A percentile compares a stretch with the other conserved stretches of the same genome.
phyloP scores from a whole-genome alignment of 2,329 filamentous ascomycete genomes.

The Penicillium oxalicum region DNA sequence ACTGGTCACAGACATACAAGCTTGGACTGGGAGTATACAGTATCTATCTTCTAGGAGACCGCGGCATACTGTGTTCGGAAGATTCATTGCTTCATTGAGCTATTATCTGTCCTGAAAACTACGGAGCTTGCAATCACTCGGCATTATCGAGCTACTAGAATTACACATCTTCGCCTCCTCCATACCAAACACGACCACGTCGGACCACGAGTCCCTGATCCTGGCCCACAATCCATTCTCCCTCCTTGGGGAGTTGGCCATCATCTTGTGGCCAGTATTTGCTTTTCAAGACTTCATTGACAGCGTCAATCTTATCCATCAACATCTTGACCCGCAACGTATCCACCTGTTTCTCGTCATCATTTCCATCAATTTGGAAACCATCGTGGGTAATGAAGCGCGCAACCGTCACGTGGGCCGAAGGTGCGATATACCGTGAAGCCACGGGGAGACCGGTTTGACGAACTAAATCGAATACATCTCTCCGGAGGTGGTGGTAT shows the following conservation, averaged over 20 bases:
- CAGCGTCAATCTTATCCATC: conserved; percentile 63
- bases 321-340: conserved; percentile 55
- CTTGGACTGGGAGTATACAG: no score
- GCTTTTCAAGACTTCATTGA: conserved; percentile 67
- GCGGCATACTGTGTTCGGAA: no score
- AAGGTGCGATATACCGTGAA: conserved; percentile 81
- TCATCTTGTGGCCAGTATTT: conserved; percentile 60
- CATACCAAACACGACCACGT: conserved; percentile 77
- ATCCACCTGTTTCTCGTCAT: conserved; percentile 26
- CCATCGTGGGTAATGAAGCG: conserved; percentile 67
- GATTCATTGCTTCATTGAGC: no score
- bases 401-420: conserved; percentile 78
- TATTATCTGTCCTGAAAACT: no score
- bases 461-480: conserved; percentile 60
- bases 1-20: no score
- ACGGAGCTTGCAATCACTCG: background rate
- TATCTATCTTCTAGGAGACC: no score
- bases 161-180: conserved; percentile 65
- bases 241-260: conserved; percentile 42
- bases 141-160: background rate
- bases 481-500: conserved; percentile 81
- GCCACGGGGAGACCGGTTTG: conserved; percentile 60
- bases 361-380: conserved; percentile 37
- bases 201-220: conserved; percentile 71
- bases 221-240: conserved; percentile 78